Base-by-base conservation (phyloP, 78 protist genomes). In the Pelomyxa schiedti region DNA sequence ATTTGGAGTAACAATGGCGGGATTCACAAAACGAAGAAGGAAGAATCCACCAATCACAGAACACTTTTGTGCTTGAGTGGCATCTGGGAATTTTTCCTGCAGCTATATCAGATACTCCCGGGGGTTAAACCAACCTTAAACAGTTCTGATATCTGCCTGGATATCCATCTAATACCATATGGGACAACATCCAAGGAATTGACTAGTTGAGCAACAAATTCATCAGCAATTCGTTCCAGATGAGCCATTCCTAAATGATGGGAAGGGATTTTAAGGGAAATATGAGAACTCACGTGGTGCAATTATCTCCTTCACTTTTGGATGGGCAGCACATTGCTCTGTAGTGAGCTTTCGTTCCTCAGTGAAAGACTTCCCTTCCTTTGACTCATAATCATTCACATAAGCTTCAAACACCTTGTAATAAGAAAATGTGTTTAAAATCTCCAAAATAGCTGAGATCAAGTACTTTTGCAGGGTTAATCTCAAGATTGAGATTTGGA, bases 101-200 rank as follows among this genome's bases (percentile, higher is more conserved):
- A 26, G n/a, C 4, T 29, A 5, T 36, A 2, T 2, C 43, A 22
- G 43, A 26, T 16, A 16, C 76, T 9, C 1, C 2, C 43, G 29
- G 39, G 39, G 30, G 22, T 2, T 29, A 58, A 36, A 1, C 53
- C 24, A 1, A 39, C 80, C 69, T 77, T 68, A 0, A 72, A 84
- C 64, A 85, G 36, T 29, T 22, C 42, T 32, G 72, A 47, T 76
- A 88, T 88, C 52, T 85, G 86, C 69, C 78, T 74, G 69, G 88
- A 80, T 58, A 88, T 81, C 83, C 81, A 88, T 53, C 93, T 86
- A 24, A 88, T 76, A 26, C 93, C 93, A 35, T 81, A 88, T 9
- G 93, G 93, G 0, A 88, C 84, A 8, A 36, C 39, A 6, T 71
- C 78, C 28, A 85, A 52, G 16, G 79, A 40, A 0, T 42, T 30